Evolutionary conservation across 805 yeast genomes (phyloP).

Genomic region (Hanseniaspora singularis): DNA sequence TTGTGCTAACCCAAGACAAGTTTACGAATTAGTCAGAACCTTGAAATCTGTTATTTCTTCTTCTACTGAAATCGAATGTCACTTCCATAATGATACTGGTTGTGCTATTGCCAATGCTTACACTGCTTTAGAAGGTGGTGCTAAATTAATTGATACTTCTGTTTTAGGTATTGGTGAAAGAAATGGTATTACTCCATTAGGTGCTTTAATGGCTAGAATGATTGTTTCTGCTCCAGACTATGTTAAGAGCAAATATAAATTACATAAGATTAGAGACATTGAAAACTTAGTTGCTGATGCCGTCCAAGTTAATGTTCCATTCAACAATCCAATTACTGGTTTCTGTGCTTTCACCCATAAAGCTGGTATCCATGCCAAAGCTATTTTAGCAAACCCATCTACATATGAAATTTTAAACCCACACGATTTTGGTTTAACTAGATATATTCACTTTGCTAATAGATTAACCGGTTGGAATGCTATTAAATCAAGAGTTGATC

Average conservation of each 20-base stretch:
- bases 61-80: conserved; percentile 95
- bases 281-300: conserved; percentile 95
- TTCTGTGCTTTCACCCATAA: conserved; percentile 99
- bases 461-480: conserved; percentile 99
- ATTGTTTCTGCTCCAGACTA: conserved; percentile 96
- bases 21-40: conserved; percentile 89
- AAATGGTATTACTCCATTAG: conserved; percentile 94
- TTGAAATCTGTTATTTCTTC: conserved; percentile 86
- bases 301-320: conserved; percentile 92
- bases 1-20: conserved; percentile 98
- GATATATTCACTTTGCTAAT: conserved; percentile 96
- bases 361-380: conserved; percentile 99
- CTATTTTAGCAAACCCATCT: conserved; percentile 94
- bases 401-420: conserved; percentile 97
- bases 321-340: conserved; percentile 97
- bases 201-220: conserved; percentile 98
- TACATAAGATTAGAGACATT: conserved; percentile 89
- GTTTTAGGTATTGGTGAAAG: conserved; percentile 98
- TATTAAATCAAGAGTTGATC: conserved; percentile 95
- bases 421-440: conserved; percentile 84
- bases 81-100: conserved; percentile 97
- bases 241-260: conserved; percentile 84
- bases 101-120: conserved; percentile 98
- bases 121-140: conserved; percentile 97
- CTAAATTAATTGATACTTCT: conserved; percentile 83